Conservation (phyloP, 148 eudicot species). For the Diospyros lotus region DNA sequence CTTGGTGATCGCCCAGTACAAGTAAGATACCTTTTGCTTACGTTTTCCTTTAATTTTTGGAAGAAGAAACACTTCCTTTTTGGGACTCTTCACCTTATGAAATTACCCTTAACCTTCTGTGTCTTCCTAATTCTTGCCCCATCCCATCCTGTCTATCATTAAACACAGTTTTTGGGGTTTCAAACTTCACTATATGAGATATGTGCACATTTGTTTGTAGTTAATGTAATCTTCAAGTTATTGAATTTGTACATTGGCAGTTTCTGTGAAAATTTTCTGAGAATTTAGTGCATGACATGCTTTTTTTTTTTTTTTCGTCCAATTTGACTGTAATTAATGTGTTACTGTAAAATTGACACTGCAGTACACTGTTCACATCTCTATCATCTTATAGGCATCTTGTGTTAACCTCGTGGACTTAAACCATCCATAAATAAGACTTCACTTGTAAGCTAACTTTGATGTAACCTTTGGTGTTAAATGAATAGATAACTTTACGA, state of each 20-base stretch:
- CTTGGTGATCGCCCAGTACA: conserved; percentile 99
- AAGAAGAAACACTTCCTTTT: too few species aligned
- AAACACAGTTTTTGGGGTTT: too few species aligned
- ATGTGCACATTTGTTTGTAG: background rate
- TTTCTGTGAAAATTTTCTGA: background rate
- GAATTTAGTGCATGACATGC: background rate
- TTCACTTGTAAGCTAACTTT: background rate
- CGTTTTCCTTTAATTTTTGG: background rate
- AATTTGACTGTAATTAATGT: too few species aligned
- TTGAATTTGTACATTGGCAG: background rate
- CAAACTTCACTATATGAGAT: too few species aligned
- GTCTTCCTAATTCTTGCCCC: too few species aligned
- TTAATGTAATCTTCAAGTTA: background rate
- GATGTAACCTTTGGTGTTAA: background rate
- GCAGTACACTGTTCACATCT: background rate
- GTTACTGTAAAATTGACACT: background rate
- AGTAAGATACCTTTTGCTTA: conserved; percentile 38
- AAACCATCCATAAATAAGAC: background rate
- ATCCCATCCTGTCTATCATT: too few species aligned
- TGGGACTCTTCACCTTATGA: too few species aligned
- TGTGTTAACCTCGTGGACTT: background rate
- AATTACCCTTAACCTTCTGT: too few species aligned
- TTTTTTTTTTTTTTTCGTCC: background rate
- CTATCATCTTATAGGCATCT: background rate
- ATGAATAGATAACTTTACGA: conserved; percentile 32